These are phyloP conservation scores for Cajanus cajan DNA, from an alignment of 306 rosid species.

Conservation along the genomic window DNA sequence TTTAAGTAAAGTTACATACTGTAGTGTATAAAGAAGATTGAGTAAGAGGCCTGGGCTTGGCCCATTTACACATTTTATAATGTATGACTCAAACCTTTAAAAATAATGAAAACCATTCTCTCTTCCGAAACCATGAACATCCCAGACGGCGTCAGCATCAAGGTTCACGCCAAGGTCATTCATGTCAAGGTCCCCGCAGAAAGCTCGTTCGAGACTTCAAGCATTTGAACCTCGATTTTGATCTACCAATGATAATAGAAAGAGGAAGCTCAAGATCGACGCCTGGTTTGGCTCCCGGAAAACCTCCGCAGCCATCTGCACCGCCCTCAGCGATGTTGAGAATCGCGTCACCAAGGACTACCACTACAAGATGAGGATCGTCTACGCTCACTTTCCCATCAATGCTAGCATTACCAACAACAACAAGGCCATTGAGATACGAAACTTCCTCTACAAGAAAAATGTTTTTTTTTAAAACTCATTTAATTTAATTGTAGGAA, in stretches of 20 bases:
- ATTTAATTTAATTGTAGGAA: not conserved
- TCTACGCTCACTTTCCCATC: no score
- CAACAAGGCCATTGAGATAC: conserved; percentile 58
- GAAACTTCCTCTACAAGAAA: conserved; percentile 73
- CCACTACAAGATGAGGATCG: conserved; percentile 92
- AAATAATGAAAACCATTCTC: conserved; percentile 72
- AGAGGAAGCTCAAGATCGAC: conserved; percentile 65
- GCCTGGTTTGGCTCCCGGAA: conserved; percentile 79
- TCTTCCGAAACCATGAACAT: conserved; percentile 80
- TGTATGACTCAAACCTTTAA: no score
- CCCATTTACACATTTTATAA: no score
- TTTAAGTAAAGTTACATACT: no score
- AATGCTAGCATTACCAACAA: conserved; percentile 67
- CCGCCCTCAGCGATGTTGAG: conserved; percentile 76
- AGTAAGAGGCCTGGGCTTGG: no score
- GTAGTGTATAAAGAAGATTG: no score
- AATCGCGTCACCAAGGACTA: conserved; percentile 88
- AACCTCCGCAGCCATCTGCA: conserved; percentile 83
- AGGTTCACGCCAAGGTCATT: conserved; percentile 73
- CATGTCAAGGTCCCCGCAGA: conserved; percentile 81
- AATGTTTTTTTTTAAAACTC: conserved; percentile 28
- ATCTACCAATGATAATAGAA: conserved; percentile 63
- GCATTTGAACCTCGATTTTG: conserved; percentile 73
- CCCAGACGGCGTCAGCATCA: conserved; percentile 75
- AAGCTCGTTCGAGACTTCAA: conserved; percentile 70